Percentiles rank a stretch among this genome's conserved stretches.
Evolutionary conservation across 2,329 filamentous ascomycete genomes (phyloP).

Genomic region (Leptosphaerulina australis): DNA sequence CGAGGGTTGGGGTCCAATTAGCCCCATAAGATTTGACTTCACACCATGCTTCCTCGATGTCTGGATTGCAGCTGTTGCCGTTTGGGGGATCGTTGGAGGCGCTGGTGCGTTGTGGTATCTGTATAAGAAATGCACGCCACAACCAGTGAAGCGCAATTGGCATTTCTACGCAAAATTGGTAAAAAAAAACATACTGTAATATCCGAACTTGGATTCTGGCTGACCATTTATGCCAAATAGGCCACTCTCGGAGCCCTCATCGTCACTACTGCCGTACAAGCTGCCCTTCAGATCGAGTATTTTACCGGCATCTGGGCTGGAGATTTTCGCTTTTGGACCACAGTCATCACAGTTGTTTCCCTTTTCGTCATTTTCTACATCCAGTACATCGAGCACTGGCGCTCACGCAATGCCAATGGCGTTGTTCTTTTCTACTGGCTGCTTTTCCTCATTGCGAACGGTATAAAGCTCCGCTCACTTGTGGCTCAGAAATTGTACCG

Average conservation of each 20-base stretch:
- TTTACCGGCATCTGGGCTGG: conserved; percentile 73
- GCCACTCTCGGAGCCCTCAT: conserved; percentile 70
- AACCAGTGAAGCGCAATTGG: conserved; percentile 78
- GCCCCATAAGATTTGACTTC: conserved; percentile 85
- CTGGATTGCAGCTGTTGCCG: conserved; percentile 78
- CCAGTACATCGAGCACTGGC: conserved; percentile 85
- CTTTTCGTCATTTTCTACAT: conserved; percentile 75
- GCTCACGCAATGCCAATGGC: conserved; percentile 82
- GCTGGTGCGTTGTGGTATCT: conserved; percentile 80
- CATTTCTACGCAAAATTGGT: conserved; percentile 95
- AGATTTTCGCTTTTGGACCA: conserved; percentile 88
- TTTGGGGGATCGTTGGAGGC: conserved; percentile 79
- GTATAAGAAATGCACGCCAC: conserved; percentile 69
- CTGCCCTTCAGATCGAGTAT: conserved; percentile 74
- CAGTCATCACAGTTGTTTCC: conserved; percentile 72
- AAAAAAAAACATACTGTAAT: conserved; percentile 19
- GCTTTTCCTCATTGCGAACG: conserved; percentile 77
- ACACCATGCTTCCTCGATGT: conserved; percentile 97
- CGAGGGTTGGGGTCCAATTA: conserved; percentile 96
- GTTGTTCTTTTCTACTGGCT: conserved; percentile 93
- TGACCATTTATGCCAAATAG: conserved; percentile 45
- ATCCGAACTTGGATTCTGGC: background rate
- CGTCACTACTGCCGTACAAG: conserved; percentile 71
- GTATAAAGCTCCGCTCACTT: conserved; percentile 84
- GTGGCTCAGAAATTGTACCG: conserved; percentile 76